phyloP scores from a whole-genome alignment of 2,329 filamentous ascomycete genomes.

The Cadophora sp. region DNA sequence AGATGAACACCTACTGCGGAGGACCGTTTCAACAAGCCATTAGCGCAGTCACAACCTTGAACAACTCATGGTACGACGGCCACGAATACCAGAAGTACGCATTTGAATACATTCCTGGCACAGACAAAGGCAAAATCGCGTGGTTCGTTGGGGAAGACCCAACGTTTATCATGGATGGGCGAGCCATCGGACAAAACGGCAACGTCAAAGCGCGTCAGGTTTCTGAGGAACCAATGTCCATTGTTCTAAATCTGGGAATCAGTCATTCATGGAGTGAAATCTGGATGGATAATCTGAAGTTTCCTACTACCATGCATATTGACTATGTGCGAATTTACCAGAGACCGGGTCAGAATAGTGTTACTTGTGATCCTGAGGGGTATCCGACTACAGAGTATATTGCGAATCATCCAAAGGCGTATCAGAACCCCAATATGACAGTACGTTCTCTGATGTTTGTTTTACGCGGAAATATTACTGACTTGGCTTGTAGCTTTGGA shows the following conservation, averaged over 20 bases:
- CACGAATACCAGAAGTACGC: conserved; percentile 60
- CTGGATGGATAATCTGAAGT: conserved; percentile 51
- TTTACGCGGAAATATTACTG: background rate
- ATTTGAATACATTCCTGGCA: conserved; percentile 60
- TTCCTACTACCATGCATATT: conserved; percentile 58
- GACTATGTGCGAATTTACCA: conserved; percentile 64
- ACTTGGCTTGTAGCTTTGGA: conserved; percentile 35
- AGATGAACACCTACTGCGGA: conserved; percentile 58
- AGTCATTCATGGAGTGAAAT: conserved; percentile 57
- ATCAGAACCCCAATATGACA: conserved; percentile 62
- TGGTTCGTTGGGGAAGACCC: conserved; percentile 60
- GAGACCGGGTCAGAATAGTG: conserved; percentile 51
- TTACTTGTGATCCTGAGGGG: conserved; percentile 62
- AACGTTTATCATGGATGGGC: conserved; percentile 58
- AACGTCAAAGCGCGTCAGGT: conserved; percentile 56
- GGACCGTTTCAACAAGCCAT: conserved; percentile 62
- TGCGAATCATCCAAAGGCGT: conserved; percentile 63
- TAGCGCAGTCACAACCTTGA: conserved; percentile 59
- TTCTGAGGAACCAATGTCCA: conserved; percentile 59
- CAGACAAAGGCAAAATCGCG: conserved; percentile 49
- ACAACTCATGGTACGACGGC: conserved; percentile 61
- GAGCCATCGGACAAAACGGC: conserved; percentile 59
- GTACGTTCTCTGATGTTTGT: conserved; percentile 43
- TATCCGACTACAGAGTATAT: conserved; percentile 74
- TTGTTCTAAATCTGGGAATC: conserved; percentile 60